Percentiles rank a stretch among this genome's conserved stretches.
Conservation (phyloP, 2,329 filamentous ascomycete genomes). For the Fusarium sp. region DNA sequence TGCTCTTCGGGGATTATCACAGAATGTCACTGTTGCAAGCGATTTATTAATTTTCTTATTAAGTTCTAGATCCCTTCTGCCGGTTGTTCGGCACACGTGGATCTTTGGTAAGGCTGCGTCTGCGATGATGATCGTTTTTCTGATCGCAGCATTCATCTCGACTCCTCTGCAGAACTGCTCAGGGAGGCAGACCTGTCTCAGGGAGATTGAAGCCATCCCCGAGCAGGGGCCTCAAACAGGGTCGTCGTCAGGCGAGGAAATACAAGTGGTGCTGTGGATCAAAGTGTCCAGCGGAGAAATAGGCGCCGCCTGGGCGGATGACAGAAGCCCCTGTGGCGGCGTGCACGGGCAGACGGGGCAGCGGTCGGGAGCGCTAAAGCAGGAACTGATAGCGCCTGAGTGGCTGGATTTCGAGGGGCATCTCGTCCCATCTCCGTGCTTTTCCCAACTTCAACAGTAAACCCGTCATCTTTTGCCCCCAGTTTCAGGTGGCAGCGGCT, state of each 20-base stretch:
- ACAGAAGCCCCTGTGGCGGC: background rate
- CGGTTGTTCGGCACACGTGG: background rate
- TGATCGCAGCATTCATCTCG: background rate
- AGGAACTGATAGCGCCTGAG: constrained; percentile 33
- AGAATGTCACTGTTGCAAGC: background rate
- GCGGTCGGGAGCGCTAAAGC: constrained; percentile 36
- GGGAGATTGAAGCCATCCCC: constrained; percentile 12
- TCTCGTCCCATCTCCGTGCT: constrained; percentile 12
- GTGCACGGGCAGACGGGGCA: background rate
- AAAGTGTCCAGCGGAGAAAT: constrained; percentile 38
- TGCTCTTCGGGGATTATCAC: background rate
- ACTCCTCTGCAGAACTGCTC: background rate
- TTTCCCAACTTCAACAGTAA: constrained; percentile 20
- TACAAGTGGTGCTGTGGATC: background rate
- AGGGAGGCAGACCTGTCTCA: constrained; percentile 11
- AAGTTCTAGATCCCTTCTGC: background rate
- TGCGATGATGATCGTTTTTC: background rate
- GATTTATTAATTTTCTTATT: background rate
- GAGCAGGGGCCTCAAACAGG: constrained; percentile 30
- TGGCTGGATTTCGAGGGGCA: background rate
- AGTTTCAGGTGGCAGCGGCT: constrained; percentile 46
- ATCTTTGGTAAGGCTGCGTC: background rate
- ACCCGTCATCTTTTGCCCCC: constrained; percentile 15
- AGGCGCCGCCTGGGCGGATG: constrained; percentile 18
- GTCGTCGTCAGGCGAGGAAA: constrained; percentile 11